Conservation (phyloP, 441 rosid genomes). For the Populus hybrid region DNA sequence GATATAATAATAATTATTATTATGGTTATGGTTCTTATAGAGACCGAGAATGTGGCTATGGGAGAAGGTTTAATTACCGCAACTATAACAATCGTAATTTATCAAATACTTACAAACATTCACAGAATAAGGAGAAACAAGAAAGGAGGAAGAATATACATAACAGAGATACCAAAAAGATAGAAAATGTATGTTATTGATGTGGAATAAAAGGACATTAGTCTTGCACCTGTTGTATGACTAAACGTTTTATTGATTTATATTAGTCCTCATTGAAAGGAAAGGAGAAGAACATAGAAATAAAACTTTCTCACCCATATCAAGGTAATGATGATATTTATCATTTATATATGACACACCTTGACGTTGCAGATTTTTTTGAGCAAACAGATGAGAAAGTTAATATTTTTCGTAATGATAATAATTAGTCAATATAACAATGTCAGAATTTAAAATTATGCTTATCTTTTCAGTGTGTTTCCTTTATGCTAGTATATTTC, state of each 20-base stretch:
- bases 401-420: not conserved
- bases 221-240: not conserved
- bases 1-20: no score
- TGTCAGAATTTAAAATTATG: not conserved
- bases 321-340: no score
- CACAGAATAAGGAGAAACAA: not conserved
- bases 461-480: not conserved
- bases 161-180: not conserved
- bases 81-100: not conserved
- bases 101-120: not conserved
- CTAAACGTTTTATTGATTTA: slow-evolving; percentile 6
- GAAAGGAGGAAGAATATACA: not conserved
- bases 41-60: no score
- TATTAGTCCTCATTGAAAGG: slow-evolving; percentile 2
- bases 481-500: not conserved
- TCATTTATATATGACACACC: no score
- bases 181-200: not conserved
- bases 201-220: not conserved
- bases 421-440: not conserved
- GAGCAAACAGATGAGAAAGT: not conserved
- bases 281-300: not conserved
- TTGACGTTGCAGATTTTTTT: no score
- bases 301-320: no score
- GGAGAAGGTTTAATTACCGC: not conserved
- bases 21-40: not conserved